Percentiles rank a stretch among this genome's conserved stretches.
These are phyloP conservation scores for Hyphochytrium catenoides DNA, from an alignment of 352 stramenopile species.

Conservation along the genomic window DNA sequence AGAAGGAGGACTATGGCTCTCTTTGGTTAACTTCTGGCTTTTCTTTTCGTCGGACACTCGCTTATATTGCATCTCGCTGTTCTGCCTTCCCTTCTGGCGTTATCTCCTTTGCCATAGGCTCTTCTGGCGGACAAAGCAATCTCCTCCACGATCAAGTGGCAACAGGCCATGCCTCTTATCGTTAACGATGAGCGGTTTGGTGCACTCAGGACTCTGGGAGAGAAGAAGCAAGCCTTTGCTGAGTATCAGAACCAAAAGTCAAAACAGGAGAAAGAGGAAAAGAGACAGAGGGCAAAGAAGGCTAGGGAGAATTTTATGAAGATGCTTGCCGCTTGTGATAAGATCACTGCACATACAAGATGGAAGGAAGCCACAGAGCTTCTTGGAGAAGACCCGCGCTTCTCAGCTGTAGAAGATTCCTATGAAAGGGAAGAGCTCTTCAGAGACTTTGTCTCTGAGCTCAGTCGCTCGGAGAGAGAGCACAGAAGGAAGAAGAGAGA, in stretches of 20 bases:
- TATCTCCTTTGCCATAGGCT: too few relatives aligned
- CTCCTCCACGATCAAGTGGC: conserved; percentile 36
- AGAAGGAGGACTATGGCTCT: too few relatives aligned
- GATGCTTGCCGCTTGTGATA: conserved; percentile 26
- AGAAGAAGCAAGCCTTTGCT: conserved; percentile 56
- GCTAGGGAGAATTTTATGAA: conserved; percentile 41
- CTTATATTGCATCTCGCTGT: too few relatives aligned
- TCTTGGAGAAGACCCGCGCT: conserved; percentile 32
- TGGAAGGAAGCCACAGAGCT: conserved; percentile 26
- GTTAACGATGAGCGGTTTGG: conserved; percentile 32
- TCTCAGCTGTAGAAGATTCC: conserved; percentile 24
- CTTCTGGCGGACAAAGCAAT: conserved; percentile 36
- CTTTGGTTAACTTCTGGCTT: too few relatives aligned
- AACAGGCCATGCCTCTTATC: conserved; percentile 29
- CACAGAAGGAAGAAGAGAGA: conserved; percentile 5
- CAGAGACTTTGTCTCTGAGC: conserved; percentile 28
- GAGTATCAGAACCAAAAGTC: conserved; percentile 45
- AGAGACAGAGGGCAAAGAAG: conserved; percentile 33
- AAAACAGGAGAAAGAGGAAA: conserved; percentile 36
- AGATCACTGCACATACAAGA: conserved; percentile 8
- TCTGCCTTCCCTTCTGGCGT: too few relatives aligned
- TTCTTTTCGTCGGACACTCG: too few relatives aligned
- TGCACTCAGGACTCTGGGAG: conserved; percentile 26
- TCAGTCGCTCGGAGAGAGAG: conserved; percentile 18
- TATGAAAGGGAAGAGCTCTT: conserved; percentile 44